Evolutionary conservation across 2,329 filamentous ascomycete genomes (phyloP).

Genomic region (Colletotrichum noveboracense): DNA sequence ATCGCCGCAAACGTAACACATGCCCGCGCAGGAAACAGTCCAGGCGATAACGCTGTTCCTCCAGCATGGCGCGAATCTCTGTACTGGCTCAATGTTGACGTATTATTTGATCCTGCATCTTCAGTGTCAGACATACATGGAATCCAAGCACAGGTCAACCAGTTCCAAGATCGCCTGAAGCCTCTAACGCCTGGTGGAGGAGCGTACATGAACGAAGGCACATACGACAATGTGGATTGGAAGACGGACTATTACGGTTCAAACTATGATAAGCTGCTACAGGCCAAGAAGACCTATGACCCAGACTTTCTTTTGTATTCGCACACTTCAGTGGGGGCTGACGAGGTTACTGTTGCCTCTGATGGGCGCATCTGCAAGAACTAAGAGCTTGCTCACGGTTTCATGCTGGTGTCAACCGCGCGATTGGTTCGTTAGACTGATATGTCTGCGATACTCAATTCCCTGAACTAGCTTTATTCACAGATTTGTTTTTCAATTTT

Average conservation of each 20-base stretch:
- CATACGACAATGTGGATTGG: neutral
- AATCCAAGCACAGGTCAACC: neutral
- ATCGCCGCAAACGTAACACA: conserved; percentile 12
- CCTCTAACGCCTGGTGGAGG: neutral
- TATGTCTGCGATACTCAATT: neutral
- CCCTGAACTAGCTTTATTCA: neutral
- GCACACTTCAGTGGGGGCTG: neutral
- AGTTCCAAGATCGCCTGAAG: neutral
- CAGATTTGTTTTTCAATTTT: neutral
- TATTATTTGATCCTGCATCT: neutral
- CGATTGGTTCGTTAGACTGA: neutral
- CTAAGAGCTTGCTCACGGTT: neutral
- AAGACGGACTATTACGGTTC: neutral
- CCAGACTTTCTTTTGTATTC: conserved; percentile 48
- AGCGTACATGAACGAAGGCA: neutral
- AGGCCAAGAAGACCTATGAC: conserved; percentile 57
- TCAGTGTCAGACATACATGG: neutral
- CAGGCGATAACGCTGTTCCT: conserved; percentile 18
- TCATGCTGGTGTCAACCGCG: neutral
- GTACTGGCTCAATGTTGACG: conserved; percentile 31
- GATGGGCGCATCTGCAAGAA: neutral
- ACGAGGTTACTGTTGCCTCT: neutral
- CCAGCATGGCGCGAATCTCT: conserved; percentile 39
- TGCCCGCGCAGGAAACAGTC: neutral
- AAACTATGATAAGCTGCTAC: conserved; percentile 45